These are phyloP conservation scores for Acrocalymma vagum DNA, from an alignment of 2,329 filamentous ascomycete species.

Conservation along the genomic window DNA sequence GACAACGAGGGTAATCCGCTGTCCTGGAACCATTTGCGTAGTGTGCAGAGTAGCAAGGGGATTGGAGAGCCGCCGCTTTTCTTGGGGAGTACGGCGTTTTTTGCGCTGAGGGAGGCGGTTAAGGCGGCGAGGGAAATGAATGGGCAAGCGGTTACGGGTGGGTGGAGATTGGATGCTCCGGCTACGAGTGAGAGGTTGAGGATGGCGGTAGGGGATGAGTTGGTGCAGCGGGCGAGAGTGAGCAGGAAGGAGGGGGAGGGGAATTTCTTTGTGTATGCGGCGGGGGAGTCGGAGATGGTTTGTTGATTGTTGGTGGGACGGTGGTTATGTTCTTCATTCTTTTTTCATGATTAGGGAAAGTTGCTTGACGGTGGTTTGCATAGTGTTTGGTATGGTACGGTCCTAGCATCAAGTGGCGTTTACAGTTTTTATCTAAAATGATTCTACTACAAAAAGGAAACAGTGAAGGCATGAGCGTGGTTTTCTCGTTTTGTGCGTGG, in stretches of 20 bases:
- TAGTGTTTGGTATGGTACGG: too few relatives aligned
- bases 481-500: too few relatives aligned
- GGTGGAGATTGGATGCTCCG: slow-evolving; percentile 72
- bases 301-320: too few relatives aligned
- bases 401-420: too few relatives aligned
- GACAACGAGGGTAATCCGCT: slow-evolving; percentile 58
- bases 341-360: slow-evolving; percentile 4
- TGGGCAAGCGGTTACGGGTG: slow-evolving; percentile 52
- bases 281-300: too few relatives aligned
- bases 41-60: slow-evolving; percentile 82
- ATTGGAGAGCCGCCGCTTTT: slow-evolving; percentile 79
- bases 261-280: slow-evolving; percentile 38
- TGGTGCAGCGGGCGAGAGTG: slow-evolving; percentile 76
- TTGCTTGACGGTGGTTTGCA: too few relatives aligned
- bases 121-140: slow-evolving; percentile 71
- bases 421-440: too few relatives aligned
- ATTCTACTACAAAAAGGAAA: too few relatives aligned
- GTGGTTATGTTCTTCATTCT: too few relatives aligned
- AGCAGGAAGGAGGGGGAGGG: slow-evolving; percentile 73
- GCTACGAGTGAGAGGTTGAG: slow-evolving; percentile 84
- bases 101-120: slow-evolving; percentile 83
- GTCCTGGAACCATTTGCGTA: slow-evolving; percentile 83
- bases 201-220: slow-evolving; percentile 78
- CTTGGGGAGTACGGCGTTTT: slow-evolving; percentile 84
- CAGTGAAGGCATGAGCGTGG: too few relatives aligned